Conservation (phyloP, 2,329 filamentous ascomycete genomes). For the Cercospora janseana region DNA sequence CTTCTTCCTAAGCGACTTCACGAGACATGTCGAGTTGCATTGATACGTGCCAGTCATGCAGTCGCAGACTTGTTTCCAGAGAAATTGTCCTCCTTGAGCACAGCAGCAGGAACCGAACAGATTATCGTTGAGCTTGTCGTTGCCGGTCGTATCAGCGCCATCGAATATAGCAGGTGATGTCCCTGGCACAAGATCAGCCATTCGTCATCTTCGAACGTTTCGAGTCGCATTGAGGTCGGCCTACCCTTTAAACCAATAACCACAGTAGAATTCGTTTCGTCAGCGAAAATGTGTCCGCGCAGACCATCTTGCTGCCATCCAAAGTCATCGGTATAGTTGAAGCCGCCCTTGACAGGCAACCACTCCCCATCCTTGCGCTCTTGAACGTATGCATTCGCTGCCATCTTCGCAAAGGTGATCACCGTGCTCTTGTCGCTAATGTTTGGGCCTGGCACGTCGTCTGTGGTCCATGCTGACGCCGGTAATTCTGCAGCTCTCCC, state of each 20-base stretch:
- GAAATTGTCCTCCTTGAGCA: conserved; percentile 83
- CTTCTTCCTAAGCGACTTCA: conserved; percentile 67
- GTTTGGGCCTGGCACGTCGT: conserved; percentile 75
- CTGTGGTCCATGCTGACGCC: conserved; percentile 76
- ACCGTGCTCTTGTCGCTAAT: conserved; percentile 82
- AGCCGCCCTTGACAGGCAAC: conserved; percentile 74
- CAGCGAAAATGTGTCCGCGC: conserved; percentile 87
- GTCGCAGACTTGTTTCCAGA: conserved; percentile 90
- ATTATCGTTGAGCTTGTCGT: conserved; percentile 97
- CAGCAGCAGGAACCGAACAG: conserved; percentile 98
- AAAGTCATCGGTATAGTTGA: conserved; percentile 85
- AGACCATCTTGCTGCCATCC: conserved; percentile 90
- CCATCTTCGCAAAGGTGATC: conserved; percentile 80
- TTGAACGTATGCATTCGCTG: conserved; percentile 82
- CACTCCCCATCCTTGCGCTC: conserved; percentile 71
- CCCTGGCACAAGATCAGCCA: conserved; percentile 11
- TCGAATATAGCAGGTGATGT: conserved; percentile 76
- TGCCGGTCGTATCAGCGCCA: conserved; percentile 93
- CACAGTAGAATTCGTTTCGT: conserved; percentile 79
- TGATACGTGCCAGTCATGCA: conserved; percentile 84
- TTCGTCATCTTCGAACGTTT: background rate
- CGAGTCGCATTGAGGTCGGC: conserved; percentile 6
- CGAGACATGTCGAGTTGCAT: conserved; percentile 89
- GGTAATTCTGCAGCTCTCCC: conserved; percentile 68
- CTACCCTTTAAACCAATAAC: conserved; percentile 86